Conservation (phyloP, 495 filamentous ascomycete species). For the Neurospora discreta region DNA sequence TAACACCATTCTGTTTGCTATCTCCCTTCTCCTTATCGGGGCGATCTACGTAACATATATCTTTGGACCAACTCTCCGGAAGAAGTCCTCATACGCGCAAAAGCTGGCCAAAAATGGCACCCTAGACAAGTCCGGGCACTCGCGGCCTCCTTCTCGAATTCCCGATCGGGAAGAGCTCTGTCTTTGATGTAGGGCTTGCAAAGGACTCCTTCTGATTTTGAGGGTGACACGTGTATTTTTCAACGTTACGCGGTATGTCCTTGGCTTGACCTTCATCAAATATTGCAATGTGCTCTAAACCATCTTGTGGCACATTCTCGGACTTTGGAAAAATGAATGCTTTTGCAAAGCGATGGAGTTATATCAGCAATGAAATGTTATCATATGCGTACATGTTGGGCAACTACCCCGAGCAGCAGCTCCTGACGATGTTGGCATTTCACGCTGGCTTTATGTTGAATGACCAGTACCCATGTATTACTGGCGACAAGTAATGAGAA, state of each 20-base stretch:
- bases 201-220: not conserved
- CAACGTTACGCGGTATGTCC: not conserved
- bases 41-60: conserved; percentile 72
- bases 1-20: conserved; percentile 59
- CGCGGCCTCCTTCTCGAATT: not conserved
- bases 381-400: not conserved
- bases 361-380: not conserved
- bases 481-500: not conserved
- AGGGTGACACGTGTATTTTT: too few relatives aligned
- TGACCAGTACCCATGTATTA: not conserved
- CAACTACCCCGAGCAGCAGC: not conserved
- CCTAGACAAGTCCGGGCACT: conserved; percentile 1
- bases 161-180: not conserved
- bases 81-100: conserved; percentile 65
- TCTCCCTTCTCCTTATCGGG: conserved; percentile 56
- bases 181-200: not conserved
- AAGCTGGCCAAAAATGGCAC: conserved; percentile 33
- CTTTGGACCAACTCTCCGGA: conserved; percentile 57
- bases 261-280: not conserved
- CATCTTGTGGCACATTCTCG: too few relatives aligned
- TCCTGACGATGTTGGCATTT: not conserved
- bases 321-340: too few relatives aligned
- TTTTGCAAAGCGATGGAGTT: not conserved
- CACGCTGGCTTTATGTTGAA: not conserved
- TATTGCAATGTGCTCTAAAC: too few relatives aligned